phyloP scores from a whole-genome alignment of 805 yeast genomes.

The Yamadazyma phyllophila region DNA sequence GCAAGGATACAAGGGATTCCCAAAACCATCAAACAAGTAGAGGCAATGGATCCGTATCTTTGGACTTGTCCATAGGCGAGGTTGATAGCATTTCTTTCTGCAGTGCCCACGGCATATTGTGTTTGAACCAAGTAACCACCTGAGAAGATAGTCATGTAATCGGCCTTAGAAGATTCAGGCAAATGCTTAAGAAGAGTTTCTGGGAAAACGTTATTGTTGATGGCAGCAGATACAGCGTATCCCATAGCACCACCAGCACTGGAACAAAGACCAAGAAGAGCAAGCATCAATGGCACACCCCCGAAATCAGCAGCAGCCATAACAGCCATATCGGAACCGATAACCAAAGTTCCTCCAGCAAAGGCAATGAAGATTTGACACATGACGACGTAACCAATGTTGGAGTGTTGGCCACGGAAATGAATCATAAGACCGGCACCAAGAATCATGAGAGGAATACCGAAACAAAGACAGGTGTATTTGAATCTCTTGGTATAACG shows the following conservation, averaged over 20 bases:
- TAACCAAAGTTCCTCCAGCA: constrained; percentile 8
- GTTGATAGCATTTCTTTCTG: constrained; percentile 22
- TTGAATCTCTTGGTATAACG: constrained; percentile 6
- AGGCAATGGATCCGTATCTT: constrained; percentile 20
- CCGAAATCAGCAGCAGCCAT: constrained; percentile 19
- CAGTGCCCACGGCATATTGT: constrained; percentile 20
- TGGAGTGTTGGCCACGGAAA: constrained; percentile 7
- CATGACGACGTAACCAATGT: constrained; percentile 8
- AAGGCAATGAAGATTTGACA: constrained; percentile 8
- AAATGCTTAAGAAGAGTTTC: constrained; percentile 18
- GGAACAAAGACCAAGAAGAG: constrained; percentile 9
- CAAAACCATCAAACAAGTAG: constrained; percentile 20
- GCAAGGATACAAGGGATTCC: constrained; percentile 20
- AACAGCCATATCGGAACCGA: constrained; percentile 23
- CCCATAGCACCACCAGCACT: constrained; percentile 15
- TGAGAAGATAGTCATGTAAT: constrained; percentile 13
- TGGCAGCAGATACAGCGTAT: constrained; percentile 10
- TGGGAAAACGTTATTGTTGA: constrained; percentile 21
- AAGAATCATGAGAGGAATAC: constrained; percentile 6
- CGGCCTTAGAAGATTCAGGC: constrained; percentile 20
- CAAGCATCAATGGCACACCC: constrained; percentile 14
- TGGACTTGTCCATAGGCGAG: constrained; percentile 25
- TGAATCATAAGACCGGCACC: constrained; percentile 10
- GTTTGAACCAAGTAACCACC: constrained; percentile 21
- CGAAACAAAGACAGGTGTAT: constrained; percentile 6